These are phyloP conservation scores for Kondoa malvinella DNA, from an alignment of 768 basidiomycete genomes.

Conservation along the genomic window DNA sequence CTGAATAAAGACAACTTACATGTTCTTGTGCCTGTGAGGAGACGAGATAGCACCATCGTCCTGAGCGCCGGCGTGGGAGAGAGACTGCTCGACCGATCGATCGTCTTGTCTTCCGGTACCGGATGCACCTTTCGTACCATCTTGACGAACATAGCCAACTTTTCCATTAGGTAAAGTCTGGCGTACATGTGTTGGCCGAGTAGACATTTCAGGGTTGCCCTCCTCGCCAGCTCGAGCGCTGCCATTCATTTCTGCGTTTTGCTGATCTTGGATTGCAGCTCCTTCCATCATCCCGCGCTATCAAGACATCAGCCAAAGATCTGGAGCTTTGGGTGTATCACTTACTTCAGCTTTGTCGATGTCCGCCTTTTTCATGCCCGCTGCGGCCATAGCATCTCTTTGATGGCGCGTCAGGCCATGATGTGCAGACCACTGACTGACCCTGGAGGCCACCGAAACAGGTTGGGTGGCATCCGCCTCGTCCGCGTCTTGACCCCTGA, in stretches of 20 bases:
- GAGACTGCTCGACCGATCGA: too few relatives aligned
- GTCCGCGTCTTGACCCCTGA: constrained; percentile 14
- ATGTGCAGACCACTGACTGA: background rate
- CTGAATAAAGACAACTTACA: background rate
- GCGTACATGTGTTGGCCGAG: background rate
- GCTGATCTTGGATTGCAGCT: background rate
- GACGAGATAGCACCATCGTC: background rate
- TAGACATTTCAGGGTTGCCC: background rate
- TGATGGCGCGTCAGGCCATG: background rate
- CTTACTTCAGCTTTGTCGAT: background rate
- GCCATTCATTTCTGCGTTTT: background rate
- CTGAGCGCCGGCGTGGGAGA: background rate
- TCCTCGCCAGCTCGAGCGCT: background rate
- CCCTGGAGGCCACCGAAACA: background rate
- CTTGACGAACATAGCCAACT: background rate
- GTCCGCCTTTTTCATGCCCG: background rate
- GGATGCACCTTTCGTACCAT: background rate
- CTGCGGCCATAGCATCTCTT: background rate
- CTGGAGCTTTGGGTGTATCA: background rate
- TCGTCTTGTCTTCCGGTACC: background rate
- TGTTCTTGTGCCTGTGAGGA: background rate
- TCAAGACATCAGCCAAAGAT: background rate
- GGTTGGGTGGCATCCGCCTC: background rate
- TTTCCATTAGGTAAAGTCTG: background rate
- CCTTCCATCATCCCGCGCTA: background rate